Percentiles rank a stretch among this genome's conserved stretches.
Evolutionary conservation across 108 stramenopile genomes (phyloP).

Genomic region (Nitzschia sp.): DNA sequence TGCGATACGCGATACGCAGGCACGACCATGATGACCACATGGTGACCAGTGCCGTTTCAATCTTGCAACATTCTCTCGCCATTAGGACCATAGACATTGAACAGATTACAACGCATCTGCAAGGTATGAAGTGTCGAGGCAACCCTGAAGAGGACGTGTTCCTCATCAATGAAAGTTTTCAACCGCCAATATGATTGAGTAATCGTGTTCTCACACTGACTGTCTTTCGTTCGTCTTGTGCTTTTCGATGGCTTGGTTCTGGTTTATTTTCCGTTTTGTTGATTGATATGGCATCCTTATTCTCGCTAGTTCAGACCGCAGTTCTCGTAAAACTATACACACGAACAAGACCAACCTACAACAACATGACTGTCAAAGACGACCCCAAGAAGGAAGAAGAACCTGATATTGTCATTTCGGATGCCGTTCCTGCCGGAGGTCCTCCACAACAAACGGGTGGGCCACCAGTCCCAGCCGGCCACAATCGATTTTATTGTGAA

Average conservation of each 20-base stretch:
- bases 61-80: too few species aligned
- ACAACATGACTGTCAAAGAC: not conserved
- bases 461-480: slow-evolving; percentile 68
- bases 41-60: too few species aligned
- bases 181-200: too few species aligned
- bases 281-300: not conserved
- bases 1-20: too few species aligned
- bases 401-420: slow-evolving; percentile 44
- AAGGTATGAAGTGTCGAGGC: too few species aligned
- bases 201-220: not conserved
- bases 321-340: not conserved
- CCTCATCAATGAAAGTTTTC: too few species aligned
- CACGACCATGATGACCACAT: too few species aligned
- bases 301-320: not conserved
- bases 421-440: slow-evolving; percentile 30
- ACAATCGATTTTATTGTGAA: slow-evolving; percentile 71
- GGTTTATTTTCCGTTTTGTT: not conserved
- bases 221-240: not conserved
- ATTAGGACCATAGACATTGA: too few species aligned
- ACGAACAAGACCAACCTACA: not conserved
- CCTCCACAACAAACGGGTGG: slow-evolving; percentile 9
- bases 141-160: too few species aligned
- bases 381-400: slow-evolving; percentile 33
- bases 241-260: not conserved
- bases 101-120: too few species aligned